Conservation (phyloP, 768 basidiomycete species). For the Chlorophyllum brunneum region DNA sequence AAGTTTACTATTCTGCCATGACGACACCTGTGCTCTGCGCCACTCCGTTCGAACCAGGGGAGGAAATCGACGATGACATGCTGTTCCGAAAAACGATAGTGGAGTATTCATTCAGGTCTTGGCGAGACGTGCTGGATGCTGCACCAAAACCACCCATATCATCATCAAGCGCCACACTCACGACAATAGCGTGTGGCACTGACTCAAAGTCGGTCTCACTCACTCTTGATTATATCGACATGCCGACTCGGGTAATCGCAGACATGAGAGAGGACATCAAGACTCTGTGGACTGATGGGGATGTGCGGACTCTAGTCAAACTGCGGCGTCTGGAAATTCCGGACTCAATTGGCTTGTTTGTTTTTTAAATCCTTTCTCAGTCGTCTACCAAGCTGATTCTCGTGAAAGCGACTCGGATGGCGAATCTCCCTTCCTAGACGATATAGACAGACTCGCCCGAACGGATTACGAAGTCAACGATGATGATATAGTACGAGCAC, state of each 20-base stretch:
- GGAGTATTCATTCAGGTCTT: constrained; percentile 55
- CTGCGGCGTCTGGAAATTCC: constrained; percentile 47
- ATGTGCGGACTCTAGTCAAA: constrained; percentile 46
- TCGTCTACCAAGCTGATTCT: not conserved
- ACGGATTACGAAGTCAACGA: constrained; percentile 63
- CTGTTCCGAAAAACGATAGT: constrained; percentile 24
- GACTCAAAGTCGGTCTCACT: constrained; percentile 3
- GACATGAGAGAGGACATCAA: constrained; percentile 61
- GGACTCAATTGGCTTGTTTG: constrained; percentile 69
- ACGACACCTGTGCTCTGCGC: constrained; percentile 40
- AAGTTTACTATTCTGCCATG: constrained; percentile 21
- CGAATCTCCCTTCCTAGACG: constrained; percentile 57
- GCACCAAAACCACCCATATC: constrained; percentile 16
- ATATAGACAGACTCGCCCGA: constrained; percentile 60
- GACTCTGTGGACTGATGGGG: constrained; percentile 58
- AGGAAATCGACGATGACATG: constrained; percentile 17
- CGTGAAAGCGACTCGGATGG: not conserved
- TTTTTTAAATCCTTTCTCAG: constrained; percentile 3
- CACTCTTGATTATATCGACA: constrained; percentile 16
- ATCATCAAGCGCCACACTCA: not conserved
- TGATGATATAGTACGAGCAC: constrained; percentile 68
- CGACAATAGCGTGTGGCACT: too few species aligned
- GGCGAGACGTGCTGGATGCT: constrained; percentile 39
- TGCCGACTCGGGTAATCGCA: constrained; percentile 49
- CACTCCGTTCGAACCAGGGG: constrained; percentile 40